phyloP scores from a whole-genome alignment of 2,329 filamentous ascomycete genomes.

The Monilinia fructicola region DNA sequence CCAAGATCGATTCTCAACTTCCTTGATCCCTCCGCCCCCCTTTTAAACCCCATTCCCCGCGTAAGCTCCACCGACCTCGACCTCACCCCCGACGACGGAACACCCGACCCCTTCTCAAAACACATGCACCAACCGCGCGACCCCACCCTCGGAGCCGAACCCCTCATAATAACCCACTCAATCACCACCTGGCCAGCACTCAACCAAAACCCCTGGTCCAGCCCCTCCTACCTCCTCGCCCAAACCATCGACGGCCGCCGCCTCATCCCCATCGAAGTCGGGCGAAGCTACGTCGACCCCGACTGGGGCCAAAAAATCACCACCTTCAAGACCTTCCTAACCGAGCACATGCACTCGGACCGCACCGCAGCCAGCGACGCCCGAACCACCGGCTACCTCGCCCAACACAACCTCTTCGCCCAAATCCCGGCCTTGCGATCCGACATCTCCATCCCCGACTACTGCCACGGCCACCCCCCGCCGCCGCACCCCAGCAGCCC shows the following conservation, averaged over 20 bases:
- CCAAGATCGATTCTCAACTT: constrained; percentile 28
- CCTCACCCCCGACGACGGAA: constrained; percentile 44
- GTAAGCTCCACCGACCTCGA: background rate
- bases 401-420: constrained; percentile 82
- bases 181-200: constrained; percentile 76
- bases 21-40: constrained; percentile 44
- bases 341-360: constrained; percentile 35
- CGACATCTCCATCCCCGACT: constrained; percentile 81
- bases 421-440: constrained; percentile 75
- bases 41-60: constrained; percentile 46
- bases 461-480: constrained; percentile 73
- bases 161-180: constrained; percentile 68
- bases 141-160: constrained; percentile 48
- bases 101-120: constrained; percentile 59
- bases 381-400: constrained; percentile 70
- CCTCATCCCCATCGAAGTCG: constrained; percentile 82
- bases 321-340: constrained; percentile 69
- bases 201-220: constrained; percentile 66
- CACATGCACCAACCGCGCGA: constrained; percentile 53
- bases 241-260: constrained; percentile 74
- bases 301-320: constrained; percentile 83
- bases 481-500: constrained; percentile 50
- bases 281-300: constrained; percentile 81
- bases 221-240: constrained; percentile 70
- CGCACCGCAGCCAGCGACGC: background rate